Conservation (phyloP, 805 yeast species). For the Starmerella floricola region DNA sequence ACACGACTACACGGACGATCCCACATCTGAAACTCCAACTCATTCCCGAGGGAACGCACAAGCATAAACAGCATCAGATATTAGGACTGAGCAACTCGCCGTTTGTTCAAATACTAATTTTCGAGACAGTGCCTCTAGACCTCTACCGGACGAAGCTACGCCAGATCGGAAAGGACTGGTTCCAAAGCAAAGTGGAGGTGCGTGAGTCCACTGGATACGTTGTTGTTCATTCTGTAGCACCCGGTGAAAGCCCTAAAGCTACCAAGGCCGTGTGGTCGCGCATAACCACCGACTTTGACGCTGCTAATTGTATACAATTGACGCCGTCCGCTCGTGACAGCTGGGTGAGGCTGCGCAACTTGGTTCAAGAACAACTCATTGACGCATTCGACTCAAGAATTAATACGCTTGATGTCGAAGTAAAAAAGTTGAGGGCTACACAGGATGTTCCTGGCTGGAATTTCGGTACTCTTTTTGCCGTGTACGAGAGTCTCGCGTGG, state of each 20-base stretch:
- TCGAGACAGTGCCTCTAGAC: constrained; percentile 56
- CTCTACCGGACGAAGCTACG: constrained; percentile 68
- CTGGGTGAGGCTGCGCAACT: constrained; percentile 38
- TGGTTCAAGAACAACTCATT: constrained; percentile 40
- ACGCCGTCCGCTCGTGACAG: constrained; percentile 15
- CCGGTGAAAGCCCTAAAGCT: constrained; percentile 7
- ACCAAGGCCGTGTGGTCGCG: constrained; percentile 21
- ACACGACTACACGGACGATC: constrained; percentile 40
- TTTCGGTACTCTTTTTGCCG: constrained; percentile 34
- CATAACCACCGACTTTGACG: constrained; percentile 26
- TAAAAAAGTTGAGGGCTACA: constrained; percentile 31
- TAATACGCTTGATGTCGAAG: constrained; percentile 32
- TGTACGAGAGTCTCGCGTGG: constrained; percentile 41
- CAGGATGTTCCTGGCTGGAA: constrained; percentile 35
- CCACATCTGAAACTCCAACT: constrained; percentile 44
- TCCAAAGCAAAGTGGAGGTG: constrained; percentile 34
- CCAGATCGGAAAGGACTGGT: constrained; percentile 75
- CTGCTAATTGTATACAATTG: constrained; percentile 22
- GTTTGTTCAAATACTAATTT: constrained; percentile 55
- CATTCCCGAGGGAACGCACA: constrained; percentile 44
- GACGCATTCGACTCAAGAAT: constrained; percentile 43
- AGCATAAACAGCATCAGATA: constrained; percentile 29
- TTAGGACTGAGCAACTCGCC: constrained; percentile 37
- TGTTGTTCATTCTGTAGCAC: constrained; percentile 39
- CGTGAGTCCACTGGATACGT: constrained; percentile 48